phyloP scores from a whole-genome alignment of 2,329 filamentous ascomycete species.

The Dactylella cylindrospora region DNA sequence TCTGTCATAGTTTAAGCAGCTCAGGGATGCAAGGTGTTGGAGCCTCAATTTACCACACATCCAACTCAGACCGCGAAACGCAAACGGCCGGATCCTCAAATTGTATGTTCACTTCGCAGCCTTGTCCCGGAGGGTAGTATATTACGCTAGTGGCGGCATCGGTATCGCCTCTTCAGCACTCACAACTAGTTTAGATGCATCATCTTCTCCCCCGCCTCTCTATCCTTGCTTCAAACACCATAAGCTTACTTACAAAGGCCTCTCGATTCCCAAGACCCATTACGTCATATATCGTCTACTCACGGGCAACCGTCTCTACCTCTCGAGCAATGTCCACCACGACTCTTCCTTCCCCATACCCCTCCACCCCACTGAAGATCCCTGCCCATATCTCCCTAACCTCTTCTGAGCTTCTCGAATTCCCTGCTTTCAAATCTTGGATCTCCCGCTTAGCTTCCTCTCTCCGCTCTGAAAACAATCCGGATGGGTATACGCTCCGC shows the following conservation, averaged over 20 bases:
- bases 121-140: too few relatives aligned
- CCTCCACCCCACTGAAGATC: conserved; percentile 10
- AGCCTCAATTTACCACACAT: conserved; percentile 33
- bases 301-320: background rate
- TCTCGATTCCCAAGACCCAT: background rate
- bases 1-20: too few relatives aligned
- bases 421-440: conserved; percentile 40
- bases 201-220: conserved; percentile 1
- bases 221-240: too few relatives aligned
- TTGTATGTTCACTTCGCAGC: too few relatives aligned
- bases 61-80: too few relatives aligned
- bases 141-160: too few relatives aligned
- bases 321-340: conserved; percentile 16
- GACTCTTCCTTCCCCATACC: conserved; percentile 12
- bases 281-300: background rate
- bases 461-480: conserved; percentile 27
- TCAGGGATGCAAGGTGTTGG: too few relatives aligned
- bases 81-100: too few relatives aligned
- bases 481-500: conserved; percentile 24
- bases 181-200: background rate
- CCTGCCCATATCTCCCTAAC: conserved; percentile 21
- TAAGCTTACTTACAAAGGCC: too few relatives aligned
- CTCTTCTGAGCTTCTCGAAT: conserved; percentile 11
- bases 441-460: conserved; percentile 31
- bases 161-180: background rate